Evolutionary conservation across 2,329 filamentous ascomycete genomes (phyloP).

Genomic region (Cyphellophora europaea): DNA sequence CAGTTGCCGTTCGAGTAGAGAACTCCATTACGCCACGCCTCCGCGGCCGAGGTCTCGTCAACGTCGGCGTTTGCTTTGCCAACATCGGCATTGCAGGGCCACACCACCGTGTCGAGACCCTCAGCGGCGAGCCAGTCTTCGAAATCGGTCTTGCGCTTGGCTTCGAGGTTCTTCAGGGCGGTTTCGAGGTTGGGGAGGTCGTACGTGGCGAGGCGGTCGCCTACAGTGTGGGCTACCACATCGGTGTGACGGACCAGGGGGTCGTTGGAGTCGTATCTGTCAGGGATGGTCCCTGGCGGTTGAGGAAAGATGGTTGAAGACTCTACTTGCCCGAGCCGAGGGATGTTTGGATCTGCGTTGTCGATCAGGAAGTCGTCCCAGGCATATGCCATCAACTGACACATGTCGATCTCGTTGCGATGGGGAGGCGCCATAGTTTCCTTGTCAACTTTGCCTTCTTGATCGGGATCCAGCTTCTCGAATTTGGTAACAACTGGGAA

Average conservation of each 20-base stretch:
- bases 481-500: slow-evolving; percentile 11
- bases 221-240: slow-evolving; percentile 6
- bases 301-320: slow-evolving; percentile 26
- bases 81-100: slow-evolving; percentile 41
- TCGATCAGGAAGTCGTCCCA: slow-evolving; percentile 39
- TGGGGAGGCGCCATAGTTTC: slow-evolving; percentile 2
- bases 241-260: slow-evolving; percentile 4
- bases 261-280: slow-evolving; percentile 1
- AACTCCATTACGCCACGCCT: slow-evolving; percentile 38
- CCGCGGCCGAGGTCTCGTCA: slow-evolving; percentile 19
- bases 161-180: slow-evolving; percentile 39
- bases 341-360: slow-evolving; percentile 32
- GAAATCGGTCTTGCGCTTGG: slow-evolving; percentile 37
- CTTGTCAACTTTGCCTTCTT: not conserved
- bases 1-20: slow-evolving; percentile 41
- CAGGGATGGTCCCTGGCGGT: slow-evolving; percentile 2
- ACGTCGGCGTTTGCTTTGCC: slow-evolving; percentile 36
- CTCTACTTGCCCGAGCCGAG: slow-evolving; percentile 31
- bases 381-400: slow-evolving; percentile 38
- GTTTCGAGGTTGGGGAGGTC: slow-evolving; percentile 30
- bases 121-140: slow-evolving; percentile 38
- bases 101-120: slow-evolving; percentile 33
- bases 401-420: slow-evolving; percentile 12
- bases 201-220: slow-evolving; percentile 27
- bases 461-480: not conserved